Evolutionary conservation across 2,329 filamentous ascomycete genomes (phyloP).

Genomic region (Alternaria ethzedia): DNA sequence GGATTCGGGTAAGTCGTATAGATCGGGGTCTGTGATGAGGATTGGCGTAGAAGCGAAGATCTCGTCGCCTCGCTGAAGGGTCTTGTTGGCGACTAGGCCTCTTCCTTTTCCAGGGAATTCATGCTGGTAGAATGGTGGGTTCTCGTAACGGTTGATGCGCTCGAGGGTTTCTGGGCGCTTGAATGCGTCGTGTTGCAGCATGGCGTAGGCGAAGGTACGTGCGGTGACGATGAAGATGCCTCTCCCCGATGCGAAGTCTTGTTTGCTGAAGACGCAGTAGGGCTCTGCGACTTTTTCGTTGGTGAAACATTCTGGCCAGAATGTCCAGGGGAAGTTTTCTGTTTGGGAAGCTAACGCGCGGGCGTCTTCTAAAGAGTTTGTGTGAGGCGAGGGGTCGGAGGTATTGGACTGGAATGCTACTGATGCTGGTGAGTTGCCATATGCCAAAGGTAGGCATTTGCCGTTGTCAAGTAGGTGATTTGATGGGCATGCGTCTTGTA

Average conservation of each 20-base stretch:
- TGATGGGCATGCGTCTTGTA: constrained; percentile 34
- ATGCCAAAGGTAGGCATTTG: constrained; percentile 28
- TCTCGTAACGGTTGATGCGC: constrained; percentile 30
- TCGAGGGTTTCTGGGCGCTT: constrained; percentile 22
- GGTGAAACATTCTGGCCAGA: constrained; percentile 42
- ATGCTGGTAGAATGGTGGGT: constrained; percentile 36
- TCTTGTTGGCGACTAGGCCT: constrained; percentile 44
- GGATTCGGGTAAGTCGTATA: constrained; percentile 27
- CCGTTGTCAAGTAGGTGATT: constrained; percentile 29
- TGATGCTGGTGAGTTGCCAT: constrained; percentile 4
- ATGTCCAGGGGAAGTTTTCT: constrained; percentile 40
- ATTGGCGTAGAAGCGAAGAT: constrained; percentile 45
- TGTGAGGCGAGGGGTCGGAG: constrained; percentile 13
- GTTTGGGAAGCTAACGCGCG: constrained; percentile 23
- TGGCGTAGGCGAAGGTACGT: constrained; percentile 29
- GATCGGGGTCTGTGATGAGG: constrained; percentile 35
- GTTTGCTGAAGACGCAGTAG: constrained; percentile 40
- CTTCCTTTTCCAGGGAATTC: constrained; percentile 44
- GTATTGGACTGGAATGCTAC: constrained; percentile 28
- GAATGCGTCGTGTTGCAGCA: constrained; percentile 41
- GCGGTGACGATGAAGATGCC: constrained; percentile 43
- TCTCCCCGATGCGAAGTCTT: constrained; percentile 38
- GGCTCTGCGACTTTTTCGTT: constrained; percentile 33
- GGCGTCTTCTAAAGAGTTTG: constrained; percentile 28
- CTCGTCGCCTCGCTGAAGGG: constrained; percentile 41